Conservation (phyloP, 1,284 basidiomycete species). For the Takashimella tepidaria region DNA sequence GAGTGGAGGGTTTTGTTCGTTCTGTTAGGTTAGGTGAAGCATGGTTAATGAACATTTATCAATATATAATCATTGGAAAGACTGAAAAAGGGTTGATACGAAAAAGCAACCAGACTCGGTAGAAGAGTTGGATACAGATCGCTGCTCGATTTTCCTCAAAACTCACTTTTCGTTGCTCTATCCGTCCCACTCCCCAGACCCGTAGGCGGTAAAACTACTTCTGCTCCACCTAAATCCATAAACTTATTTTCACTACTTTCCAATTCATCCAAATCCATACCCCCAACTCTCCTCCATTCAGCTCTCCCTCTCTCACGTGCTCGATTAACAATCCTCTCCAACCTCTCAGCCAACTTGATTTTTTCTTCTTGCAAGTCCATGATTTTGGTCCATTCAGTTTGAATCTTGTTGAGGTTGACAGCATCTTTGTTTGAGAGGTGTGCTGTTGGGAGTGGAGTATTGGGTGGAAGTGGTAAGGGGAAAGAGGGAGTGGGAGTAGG, state of each 20-base stretch:
- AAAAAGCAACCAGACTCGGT: no score
- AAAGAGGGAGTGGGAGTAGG: slow-evolving; percentile 18
- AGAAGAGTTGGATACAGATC: no score
- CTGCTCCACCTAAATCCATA: slow-evolving; percentile 34
- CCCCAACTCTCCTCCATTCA: slow-evolving; percentile 44
- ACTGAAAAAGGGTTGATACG: no score
- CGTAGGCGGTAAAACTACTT: slow-evolving; percentile 33
- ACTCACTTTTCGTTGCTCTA: slow-evolving; percentile 29
- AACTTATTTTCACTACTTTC: slow-evolving; percentile 14
- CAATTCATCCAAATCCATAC: slow-evolving; percentile 39
- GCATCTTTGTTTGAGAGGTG: slow-evolving; percentile 43
- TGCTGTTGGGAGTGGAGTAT: slow-evolving; percentile 26
- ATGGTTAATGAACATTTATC: not conserved
- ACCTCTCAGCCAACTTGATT: slow-evolving; percentile 39
- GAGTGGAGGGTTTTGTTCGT: slow-evolving; percentile 22
- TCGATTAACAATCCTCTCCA: slow-evolving; percentile 40
- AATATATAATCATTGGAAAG: slow-evolving; percentile 1
- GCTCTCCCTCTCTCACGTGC: slow-evolving; percentile 38
- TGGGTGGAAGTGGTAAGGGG: slow-evolving; percentile 27
- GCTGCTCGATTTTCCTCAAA: no score
- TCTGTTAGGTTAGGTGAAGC: slow-evolving; percentile 10
- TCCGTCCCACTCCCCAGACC: slow-evolving; percentile 36
- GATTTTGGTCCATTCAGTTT: slow-evolving; percentile 44
- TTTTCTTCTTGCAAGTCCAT: slow-evolving; percentile 45
- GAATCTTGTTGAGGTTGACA: slow-evolving; percentile 40